Percentiles rank a stretch among this genome's conserved stretches.
These are phyloP conservation scores for Macrophomina tecta DNA, from an alignment of 2,329 filamentous ascomycete genomes.

Conservation along the genomic window DNA sequence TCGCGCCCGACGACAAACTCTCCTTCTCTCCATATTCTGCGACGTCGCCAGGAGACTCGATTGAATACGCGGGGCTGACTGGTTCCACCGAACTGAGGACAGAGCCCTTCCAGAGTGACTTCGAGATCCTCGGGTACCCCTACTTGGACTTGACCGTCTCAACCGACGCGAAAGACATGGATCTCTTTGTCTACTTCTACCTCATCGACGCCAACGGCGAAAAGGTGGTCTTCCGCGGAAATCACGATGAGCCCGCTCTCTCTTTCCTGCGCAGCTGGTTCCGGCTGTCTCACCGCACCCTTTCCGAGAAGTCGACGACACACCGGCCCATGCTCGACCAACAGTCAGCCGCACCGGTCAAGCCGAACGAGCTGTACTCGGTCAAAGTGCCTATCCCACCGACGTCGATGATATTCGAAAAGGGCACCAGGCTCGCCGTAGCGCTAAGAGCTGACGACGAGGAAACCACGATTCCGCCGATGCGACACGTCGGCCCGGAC, in stretches of 20 bases:
- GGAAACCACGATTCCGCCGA: neutral
- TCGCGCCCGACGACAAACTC: neutral
- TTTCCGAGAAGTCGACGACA: neutral
- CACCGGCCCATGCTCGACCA: neutral
- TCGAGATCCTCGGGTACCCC: neutral
- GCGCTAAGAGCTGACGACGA: neutral
- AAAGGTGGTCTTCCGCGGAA: neutral
- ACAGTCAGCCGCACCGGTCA: neutral
- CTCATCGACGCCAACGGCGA: neutral
- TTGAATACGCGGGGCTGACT: neutral
- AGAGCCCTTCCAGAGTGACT: neutral
- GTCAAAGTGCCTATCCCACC: neutral
- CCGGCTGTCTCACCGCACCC: neutral
- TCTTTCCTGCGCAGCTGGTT: constrained; percentile 6
- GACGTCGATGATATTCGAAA: neutral
- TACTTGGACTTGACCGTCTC: neutral
- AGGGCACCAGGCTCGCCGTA: neutral
- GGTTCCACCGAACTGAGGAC: neutral
- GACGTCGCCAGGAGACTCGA: neutral
- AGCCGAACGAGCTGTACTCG: neutral
- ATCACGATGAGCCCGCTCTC: neutral
- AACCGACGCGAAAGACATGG: neutral
- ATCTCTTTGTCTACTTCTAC: constrained; percentile 1
- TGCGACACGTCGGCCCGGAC: neutral
- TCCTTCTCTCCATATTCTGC: neutral